These are phyloP conservation scores for Parastagonospora nodorum DNA, from an alignment of 2,329 filamentous ascomycete genomes.

Conservation along the genomic window DNA sequence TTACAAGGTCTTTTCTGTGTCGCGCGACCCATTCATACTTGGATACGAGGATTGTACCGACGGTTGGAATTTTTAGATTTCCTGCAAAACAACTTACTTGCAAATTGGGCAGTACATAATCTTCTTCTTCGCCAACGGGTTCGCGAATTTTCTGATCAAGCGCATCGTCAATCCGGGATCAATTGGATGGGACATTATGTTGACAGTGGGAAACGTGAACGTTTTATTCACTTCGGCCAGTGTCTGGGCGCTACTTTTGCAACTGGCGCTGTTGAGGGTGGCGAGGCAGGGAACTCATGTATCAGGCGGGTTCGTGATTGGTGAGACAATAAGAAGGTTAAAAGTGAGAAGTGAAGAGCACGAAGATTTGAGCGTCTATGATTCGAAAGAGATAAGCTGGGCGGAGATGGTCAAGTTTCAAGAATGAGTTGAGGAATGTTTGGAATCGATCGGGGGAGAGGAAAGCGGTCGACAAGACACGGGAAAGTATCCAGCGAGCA, in stretches of 20 bases:
- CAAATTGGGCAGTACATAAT: slow-evolving; percentile 3
- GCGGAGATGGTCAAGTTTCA: too few species aligned
- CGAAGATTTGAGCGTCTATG: background rate
- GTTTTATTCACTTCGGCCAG: slow-evolving; percentile 4
- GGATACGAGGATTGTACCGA: slow-evolving; percentile 2
- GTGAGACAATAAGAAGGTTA: slow-evolving; percentile 1
- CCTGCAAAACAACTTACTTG: slow-evolving; percentile 1
- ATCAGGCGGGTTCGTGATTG: slow-evolving; percentile 2
- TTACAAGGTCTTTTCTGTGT: slow-evolving; percentile 2
- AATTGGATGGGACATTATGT: slow-evolving; percentile 4
- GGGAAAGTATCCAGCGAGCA: too few species aligned
- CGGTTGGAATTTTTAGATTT: background rate
- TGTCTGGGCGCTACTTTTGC: slow-evolving; percentile 1
- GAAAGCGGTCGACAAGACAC: too few species aligned
- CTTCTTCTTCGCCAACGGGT: slow-evolving; percentile 5
- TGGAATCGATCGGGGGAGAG: too few species aligned
- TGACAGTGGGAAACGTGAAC: background rate
- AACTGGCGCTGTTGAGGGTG: slow-evolving; percentile 4
- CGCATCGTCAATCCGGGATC: slow-evolving; percentile 4
- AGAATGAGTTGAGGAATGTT: too few species aligned
- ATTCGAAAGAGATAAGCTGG: too few species aligned
- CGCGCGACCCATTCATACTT: slow-evolving; percentile 4
- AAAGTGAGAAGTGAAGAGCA: slow-evolving; percentile 1
- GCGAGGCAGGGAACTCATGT: slow-evolving; percentile 6
- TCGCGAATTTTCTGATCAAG: slow-evolving; percentile 5